phyloP scores from a whole-genome alignment of 106 monocot genomes.

The Hemerocallis citrina region DNA sequence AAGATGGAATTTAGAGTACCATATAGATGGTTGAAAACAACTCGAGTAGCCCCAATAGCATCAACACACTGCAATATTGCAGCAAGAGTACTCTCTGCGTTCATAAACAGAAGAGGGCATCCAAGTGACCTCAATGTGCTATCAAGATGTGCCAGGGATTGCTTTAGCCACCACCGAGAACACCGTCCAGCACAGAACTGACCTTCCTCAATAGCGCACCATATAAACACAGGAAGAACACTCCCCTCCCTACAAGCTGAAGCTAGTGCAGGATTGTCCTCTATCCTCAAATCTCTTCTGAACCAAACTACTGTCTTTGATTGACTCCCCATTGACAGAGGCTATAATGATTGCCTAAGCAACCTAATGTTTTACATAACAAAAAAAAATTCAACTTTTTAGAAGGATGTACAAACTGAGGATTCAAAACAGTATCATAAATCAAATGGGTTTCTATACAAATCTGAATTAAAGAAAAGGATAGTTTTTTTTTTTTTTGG shows the following conservation, averaged over 20 bases:
- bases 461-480: no score
- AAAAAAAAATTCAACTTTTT: no score
- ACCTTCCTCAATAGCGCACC: slow-evolving; percentile 72
- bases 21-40: slow-evolving; percentile 76
- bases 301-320: slow-evolving; percentile 66
- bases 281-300: slow-evolving; percentile 80
- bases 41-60: slow-evolving; percentile 42
- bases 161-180: slow-evolving; percentile 86
- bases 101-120: slow-evolving; percentile 35
- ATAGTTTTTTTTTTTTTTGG: no score
- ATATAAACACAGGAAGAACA: slow-evolving; percentile 68
- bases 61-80: slow-evolving; percentile 49
- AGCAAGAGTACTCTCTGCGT: slow-evolving; percentile 47
- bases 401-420: no score
- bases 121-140: slow-evolving; percentile 55
- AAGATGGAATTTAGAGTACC: slow-evolving; percentile 20
- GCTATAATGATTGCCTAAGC: no score
- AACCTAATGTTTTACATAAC: no score
- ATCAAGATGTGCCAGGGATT: slow-evolving; percentile 54
- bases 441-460: no score
- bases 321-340: slow-evolving; percentile 34
- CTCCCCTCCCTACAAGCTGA: slow-evolving; percentile 41
- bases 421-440: no score
- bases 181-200: slow-evolving; percentile 66
- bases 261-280: slow-evolving; percentile 70